Base-by-base conservation (phyloP, 2,329 filamentous ascomycete species). In the Cladophialophora carrionii region DNA sequence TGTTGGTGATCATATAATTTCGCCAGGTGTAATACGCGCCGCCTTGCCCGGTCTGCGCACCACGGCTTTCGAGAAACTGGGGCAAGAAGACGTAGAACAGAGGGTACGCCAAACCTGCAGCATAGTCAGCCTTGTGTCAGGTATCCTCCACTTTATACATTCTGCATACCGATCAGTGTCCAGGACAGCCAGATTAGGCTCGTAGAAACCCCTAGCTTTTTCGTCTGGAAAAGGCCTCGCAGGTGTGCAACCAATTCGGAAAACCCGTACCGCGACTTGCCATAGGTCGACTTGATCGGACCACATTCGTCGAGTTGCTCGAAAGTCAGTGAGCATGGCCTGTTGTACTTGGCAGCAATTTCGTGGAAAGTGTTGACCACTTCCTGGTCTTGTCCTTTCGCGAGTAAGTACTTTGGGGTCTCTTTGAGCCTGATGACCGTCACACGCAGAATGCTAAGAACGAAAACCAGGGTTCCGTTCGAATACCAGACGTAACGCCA, bases 1-100 rank as follows among this genome's bases (percentile, higher is more conserved):
- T 82, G 4, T 90, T 87, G 62, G 92, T 90, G 72, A 94, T 90
- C n/a, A 92, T 81, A 9, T 87, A 89, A 78, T 94, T 92, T 17
- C 90, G 86, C 76, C 92, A 94, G 0, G 88, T 91, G 48, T 89
- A 79, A 71, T 90, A 89, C 0, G 88, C 91, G 51, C 87, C 89
- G 8, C 88, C 87, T 68, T 92, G 89, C 17, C 88, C 88, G 63
- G 91, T 91, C 51, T 90, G 78, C 0, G 83, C 87, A 5, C 90
- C 89, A 14, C 88, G 82, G 0, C 84, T 84, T 1, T 85, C 82
- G 0, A 71, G 65, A 46, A 62, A 70, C 41, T 69, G 54, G 22
- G 70, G 70, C 4, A 94, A 77, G 73, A 91, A 94, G 29, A 90
- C 87, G 72, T 93, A 92, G 77, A 92, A 94, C 0, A 93, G 81